These are phyloP conservation scores for Angophora floribunda DNA, from an alignment of 345 rosid species.

Conservation along the genomic window DNA sequence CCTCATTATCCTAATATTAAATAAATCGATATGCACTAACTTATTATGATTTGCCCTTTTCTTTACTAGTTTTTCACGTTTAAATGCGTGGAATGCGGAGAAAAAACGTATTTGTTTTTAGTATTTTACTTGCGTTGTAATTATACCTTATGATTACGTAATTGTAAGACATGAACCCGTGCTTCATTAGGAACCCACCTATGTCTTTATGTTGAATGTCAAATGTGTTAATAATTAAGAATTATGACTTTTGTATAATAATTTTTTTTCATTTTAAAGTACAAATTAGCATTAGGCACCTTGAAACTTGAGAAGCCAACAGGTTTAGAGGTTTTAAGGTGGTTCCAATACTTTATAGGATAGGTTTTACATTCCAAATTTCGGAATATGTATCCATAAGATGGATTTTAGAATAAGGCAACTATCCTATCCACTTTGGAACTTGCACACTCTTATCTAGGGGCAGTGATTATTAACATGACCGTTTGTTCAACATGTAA, in stretches of 20 bases:
- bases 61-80: background rate
- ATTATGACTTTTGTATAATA: too few species aligned
- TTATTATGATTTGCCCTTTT: background rate
- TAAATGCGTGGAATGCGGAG: background rate
- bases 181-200: background rate
- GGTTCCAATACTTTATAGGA: background rate
- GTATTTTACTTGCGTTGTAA: background rate
- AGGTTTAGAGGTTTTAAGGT: background rate
- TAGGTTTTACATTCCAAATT: background rate
- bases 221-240: background rate
- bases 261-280: background rate
- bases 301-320: background rate
- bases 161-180: background rate
- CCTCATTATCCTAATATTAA: background rate
- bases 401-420: background rate
- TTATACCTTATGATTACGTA: too few species aligned
- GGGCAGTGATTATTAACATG: too few species aligned
- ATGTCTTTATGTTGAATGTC: background rate
- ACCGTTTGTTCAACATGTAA: too few species aligned
- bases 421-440: background rate
- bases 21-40: background rate
- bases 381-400: background rate
- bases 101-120: background rate
- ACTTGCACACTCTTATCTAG: background rate
- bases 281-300: background rate